Evolutionary conservation across 2,329 filamentous ascomycete species (phyloP), one percentile per base, ranked within the genome.

Genomic region (Coniosporium tulheliwenetii): DNA sequence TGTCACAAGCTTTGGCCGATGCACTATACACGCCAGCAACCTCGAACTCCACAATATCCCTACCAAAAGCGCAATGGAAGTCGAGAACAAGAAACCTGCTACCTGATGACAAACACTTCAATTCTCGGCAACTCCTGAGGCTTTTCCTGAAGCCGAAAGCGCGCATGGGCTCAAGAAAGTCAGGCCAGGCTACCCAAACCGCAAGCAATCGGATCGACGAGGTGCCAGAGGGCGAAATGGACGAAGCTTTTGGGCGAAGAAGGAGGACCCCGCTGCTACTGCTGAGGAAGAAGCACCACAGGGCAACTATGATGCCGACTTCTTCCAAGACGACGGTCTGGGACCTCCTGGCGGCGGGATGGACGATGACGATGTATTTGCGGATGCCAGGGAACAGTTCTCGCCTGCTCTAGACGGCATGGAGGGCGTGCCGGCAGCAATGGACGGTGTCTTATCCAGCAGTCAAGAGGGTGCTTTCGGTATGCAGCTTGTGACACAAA

Each of bases 21-120:
- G 63, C 77, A 13, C 76, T 96, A 30, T 87, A 89, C 60, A 91
- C 81, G 0, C 78, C 80, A 43, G 85, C 89, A 5, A 71, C 79
- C 13, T 85, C 79, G 40, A 93, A 86, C 56, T 74, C 82, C 3
- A 73, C 77, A 33, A 93, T 96, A 49, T 85, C 78, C 37, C 60
- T 98, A 49, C 82, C 89, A 13, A 95, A 93, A 65, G 85, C 87
- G 49, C 86, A 96, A 59, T 93, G 89, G 85, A 91, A 85, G 59
- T 91, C 85, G 33, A 94, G 93, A 61, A 86, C 82, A 1, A 76
- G 85, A 38, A 94, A 98, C 56, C 71, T 98, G 2, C 75, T 98
- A 4, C 89, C 93, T 2, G 91, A 98, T 54, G 91, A 98, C 63
- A 95, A 95, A 61, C 87, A 96, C 58, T 96, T 98, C 67, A 94